These are phyloP conservation scores for Sugiyamaella grinbergsii DNA, from an alignment of 1,139 yeast species.

Conservation along the genomic window DNA sequence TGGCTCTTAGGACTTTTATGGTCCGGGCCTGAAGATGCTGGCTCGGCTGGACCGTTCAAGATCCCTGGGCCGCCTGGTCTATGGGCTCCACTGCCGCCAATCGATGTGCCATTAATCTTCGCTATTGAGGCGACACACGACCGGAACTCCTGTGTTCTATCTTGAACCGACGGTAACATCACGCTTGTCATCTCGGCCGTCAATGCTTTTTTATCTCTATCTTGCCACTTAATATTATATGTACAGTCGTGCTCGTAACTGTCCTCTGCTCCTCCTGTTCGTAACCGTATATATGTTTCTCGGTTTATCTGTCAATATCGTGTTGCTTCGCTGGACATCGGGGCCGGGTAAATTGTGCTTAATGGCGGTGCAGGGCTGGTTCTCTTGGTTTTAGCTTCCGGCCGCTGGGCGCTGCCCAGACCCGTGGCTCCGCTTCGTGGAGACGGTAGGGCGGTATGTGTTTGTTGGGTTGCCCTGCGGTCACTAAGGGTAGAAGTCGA, in stretches of 20 bases:
- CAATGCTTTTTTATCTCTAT: background rate
- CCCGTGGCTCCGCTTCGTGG: too few relatives aligned
- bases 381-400: background rate
- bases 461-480: too few relatives aligned
- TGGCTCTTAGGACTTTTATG: constrained; percentile 49
- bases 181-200: constrained; percentile 5
- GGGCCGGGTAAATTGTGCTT: background rate
- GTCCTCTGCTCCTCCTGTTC: too few relatives aligned
- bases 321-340: background rate
- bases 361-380: background rate
- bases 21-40: constrained; percentile 30
- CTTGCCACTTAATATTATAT: too few relatives aligned
- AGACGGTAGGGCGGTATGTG: too few relatives aligned
- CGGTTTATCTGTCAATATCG: background rate
- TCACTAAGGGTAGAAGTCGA: too few relatives aligned
- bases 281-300: too few relatives aligned
- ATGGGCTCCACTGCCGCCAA: constrained; percentile 20
- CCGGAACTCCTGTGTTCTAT: constrained; percentile 82
- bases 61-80: constrained; percentile 32
- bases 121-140: constrained; percentile 77
- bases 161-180: constrained; percentile 50
- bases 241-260: too few relatives aligned
- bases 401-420: background rate
- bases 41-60: constrained; percentile 18
- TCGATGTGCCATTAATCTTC: constrained; percentile 51